These are phyloP conservation scores for Chaetomiaceae sp. DNA, from an alignment of 2,329 filamentous ascomycete species.

Conservation along the genomic window DNA sequence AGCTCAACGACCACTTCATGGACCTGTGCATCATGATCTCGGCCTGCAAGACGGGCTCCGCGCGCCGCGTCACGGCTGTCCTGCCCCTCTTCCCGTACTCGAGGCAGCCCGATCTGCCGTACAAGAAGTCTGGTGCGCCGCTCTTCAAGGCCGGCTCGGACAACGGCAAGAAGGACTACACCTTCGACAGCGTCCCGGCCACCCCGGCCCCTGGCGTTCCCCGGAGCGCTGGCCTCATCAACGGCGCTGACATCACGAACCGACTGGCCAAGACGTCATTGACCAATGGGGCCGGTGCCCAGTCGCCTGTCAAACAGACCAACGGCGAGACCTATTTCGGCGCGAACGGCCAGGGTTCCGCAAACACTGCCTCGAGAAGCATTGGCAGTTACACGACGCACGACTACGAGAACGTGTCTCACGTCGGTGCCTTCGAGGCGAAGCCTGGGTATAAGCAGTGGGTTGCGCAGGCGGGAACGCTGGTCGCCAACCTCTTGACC, in stretches of 20 bases:
- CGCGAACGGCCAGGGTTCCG: constrained; percentile 8
- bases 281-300: constrained; percentile 44
- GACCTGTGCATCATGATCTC: constrained; percentile 97
- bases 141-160: constrained; percentile 62
- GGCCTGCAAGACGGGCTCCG: constrained; percentile 83
- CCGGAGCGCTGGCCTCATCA: constrained; percentile 61
- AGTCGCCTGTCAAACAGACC: constrained; percentile 16
- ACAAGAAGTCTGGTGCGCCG: constrained; percentile 91
- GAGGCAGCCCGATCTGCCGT: constrained; percentile 90
- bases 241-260: constrained; percentile 68
- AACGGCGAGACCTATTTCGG: constrained; percentile 18
- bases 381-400: constrained; percentile 51
- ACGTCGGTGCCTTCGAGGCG: constrained; percentile 59
- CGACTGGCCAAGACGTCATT: constrained; percentile 65
- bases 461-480: constrained; percentile 94
- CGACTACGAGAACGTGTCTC: constrained; percentile 57
- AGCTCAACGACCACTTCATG: constrained; percentile 93
- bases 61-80: constrained; percentile 87
- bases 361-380: neutral
- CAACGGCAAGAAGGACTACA: constrained; percentile 58
- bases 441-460: constrained; percentile 97
- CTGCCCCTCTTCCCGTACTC: constrained; percentile 96
- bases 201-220: constrained; percentile 71
- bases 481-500: constrained; percentile 89
- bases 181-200: constrained; percentile 86